Base-by-base conservation (phyloP, 768 basidiomycete species). In the Pulveroboletus frians region DNA sequence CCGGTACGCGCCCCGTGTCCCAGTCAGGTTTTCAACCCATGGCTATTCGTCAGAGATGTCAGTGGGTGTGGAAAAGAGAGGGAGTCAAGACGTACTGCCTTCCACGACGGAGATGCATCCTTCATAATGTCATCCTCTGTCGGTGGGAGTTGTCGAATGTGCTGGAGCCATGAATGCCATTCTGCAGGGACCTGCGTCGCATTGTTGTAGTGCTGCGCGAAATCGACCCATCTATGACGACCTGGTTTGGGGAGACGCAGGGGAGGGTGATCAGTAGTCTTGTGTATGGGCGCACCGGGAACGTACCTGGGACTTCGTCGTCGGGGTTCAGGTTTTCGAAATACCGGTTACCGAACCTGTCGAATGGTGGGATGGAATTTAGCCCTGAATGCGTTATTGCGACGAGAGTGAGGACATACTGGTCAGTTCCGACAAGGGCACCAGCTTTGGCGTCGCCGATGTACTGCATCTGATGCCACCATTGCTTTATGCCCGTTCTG, bases 141-240 rank as follows among this genome's bases (percentile, higher is more conserved):
- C 1, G 95, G 95, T 5, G 92, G 79, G 21, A 84, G 80, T 56
- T 83, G 79, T 42, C 95, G 87, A 60, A 95, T 96, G 63, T 96
- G 92, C 9, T 78, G 76, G 32, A 97, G 71, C 94, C 94, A 98
- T 5, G 93, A 83, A 72, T 96, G 95, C 95, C 95, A 97, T 70
- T 95, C 93, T 1, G 94, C 80, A 14, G 92, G 89, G 31, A 96
- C 84, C 73, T 99, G 95, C 0, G 90, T 79, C n/a, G 89, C 91
- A 61, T 97, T 87, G 70, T 77, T 84, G 53, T 92, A 81, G 63
- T 93, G 89, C 81, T 96, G 92, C 15, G 85, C 78, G 61, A 79
- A 92, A 72, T 98, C 95, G 37, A 98, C 84, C 95, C 95, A 98
- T 69, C 95, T 81, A 65, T 96, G 92, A 58, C 95, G 89, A 61